Evolutionary conservation across 371 early-diverging fungal genomes (phyloP), one percentile per base, ranked within the genome.

Genomic region (Mortierella polycephala): DNA sequence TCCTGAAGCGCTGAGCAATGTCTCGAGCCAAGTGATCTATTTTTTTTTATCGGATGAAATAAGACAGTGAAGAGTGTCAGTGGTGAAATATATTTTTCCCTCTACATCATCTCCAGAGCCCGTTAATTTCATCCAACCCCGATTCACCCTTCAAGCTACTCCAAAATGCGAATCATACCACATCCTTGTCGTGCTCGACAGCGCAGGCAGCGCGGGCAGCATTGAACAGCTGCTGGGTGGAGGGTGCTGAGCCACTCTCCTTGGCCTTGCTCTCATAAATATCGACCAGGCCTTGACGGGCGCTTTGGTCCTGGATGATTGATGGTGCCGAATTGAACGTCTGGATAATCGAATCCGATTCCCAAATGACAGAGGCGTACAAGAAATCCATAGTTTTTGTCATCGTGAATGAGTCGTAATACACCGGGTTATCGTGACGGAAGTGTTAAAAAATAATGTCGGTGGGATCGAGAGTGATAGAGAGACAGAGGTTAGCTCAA

Each of bases 111-210:
- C 30, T 1, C 30, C 30, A 30, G 30, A 30, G 30, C 30, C 30
- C 30, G 30, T 30, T 30, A 30, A 30, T 30, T 30, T 30, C 30
- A 30, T 30, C 30, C 30, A 30, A 30, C 4, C 2, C 30, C 30
- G 30, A 30, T 30, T 30, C 30, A 30, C 30, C 30, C 30, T 30
- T 30, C 30, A 30, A 30, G 30, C 30, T 30, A 30, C 30, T 30
- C 30, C 55, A 47, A 42, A 5, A 44, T 5, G 42, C 16, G 57
- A 53, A 40, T 41, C 64, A 37, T 62, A 85, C 74, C 51, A 83
- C 81, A 41, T 79, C 71, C 62, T 82, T 82, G 65, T 85, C 85
- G 42, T 72, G 75, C 12, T 83, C 85, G 47, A 81, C 77, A 20
- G 82, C 85, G 70, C 83, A 83, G 49, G 82, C 72, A 13, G 71